A percentile compares a stretch with the other conserved stretches of the same genome.
Evolutionary conservation across 768 basidiomycete genomes (phyloP).

Genomic region (Leccinum ochraceum): DNA sequence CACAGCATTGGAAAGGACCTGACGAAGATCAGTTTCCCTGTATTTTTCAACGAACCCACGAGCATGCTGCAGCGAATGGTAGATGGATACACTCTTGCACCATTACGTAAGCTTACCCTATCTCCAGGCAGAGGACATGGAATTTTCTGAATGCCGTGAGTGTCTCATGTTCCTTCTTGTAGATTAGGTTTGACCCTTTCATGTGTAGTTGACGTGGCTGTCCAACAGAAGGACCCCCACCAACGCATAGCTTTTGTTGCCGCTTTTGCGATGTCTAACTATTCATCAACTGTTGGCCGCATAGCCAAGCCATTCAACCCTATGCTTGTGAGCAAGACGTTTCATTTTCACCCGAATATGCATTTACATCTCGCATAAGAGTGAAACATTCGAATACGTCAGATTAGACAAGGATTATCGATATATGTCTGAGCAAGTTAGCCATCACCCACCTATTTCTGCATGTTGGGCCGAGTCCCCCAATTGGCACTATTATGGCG

Average conservation of each 20-base stretch:
- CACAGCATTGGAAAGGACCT: conserved; percentile 95
- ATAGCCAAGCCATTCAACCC: conserved; percentile 99
- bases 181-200: conserved; percentile 4
- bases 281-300: conserved; percentile 92
- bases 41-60: conserved; percentile 92
- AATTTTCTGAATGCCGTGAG: conserved; percentile 90
- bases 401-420: conserved; percentile 85
- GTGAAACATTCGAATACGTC: conserved; percentile 95
- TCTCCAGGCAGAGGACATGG: conserved; percentile 88
- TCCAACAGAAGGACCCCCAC: conserved; percentile 71
- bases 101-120: not conserved
- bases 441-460: conserved; percentile 95
- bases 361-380: conserved; percentile 38
- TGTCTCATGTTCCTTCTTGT: conserved; percentile 1
- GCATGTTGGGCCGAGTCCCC: conserved; percentile 95
- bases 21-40: conserved; percentile 93
- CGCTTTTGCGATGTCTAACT: conserved; percentile 98
- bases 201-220: conserved; percentile 77
- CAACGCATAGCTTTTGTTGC: conserved; percentile 89
- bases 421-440: conserved; percentile 95
- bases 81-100: conserved; percentile 16
- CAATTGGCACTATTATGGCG: conserved; percentile 88
- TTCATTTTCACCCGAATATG: not conserved
- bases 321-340: conserved; percentile 65
- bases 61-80: conserved; percentile 97